A percentile compares a stretch with the other conserved stretches of the same genome.
Conservation (phyloP, 2,329 filamentous ascomycete genomes). For the Acephala macrosclerotiorum region DNA sequence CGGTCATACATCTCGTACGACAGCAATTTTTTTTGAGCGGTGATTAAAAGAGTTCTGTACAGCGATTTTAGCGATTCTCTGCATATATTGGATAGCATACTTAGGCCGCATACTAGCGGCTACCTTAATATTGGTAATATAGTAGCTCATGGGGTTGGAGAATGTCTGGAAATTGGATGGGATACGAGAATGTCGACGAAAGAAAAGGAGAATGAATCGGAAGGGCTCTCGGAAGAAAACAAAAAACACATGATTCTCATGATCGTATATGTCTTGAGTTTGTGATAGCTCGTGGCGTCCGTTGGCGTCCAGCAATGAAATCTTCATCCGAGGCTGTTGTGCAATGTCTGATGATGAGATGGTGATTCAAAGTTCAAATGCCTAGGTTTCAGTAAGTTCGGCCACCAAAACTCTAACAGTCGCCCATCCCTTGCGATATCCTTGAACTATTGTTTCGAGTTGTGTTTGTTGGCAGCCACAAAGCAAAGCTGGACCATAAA, state of each 20-base stretch:
- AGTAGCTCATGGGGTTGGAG: constrained; percentile 8
- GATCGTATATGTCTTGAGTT: constrained; percentile 2
- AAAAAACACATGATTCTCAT: background rate
- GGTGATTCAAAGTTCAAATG: background rate
- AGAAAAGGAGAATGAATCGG: constrained; percentile 1
- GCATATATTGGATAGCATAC: constrained; percentile 23
- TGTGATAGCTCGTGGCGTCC: constrained; percentile 10
- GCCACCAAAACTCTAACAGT: background rate
- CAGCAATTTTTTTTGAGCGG: constrained; percentile 31
- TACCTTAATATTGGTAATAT: constrained; percentile 31
- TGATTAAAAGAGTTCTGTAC: constrained; percentile 28
- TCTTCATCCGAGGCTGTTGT: background rate
- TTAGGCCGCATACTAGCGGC: constrained; percentile 13
- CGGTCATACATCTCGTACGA: constrained; percentile 13
- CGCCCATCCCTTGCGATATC: background rate
- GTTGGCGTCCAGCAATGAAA: background rate
- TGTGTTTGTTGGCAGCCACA: background rate
- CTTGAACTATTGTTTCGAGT: background rate
- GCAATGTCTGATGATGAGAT: background rate
- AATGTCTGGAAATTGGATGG: constrained; percentile 4
- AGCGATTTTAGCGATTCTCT: constrained; percentile 32
- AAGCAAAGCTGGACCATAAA: background rate
- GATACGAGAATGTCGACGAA: background rate
- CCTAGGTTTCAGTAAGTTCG: background rate
- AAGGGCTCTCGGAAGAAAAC: background rate